These are phyloP conservation scores for Spinellus fusiger DNA, from an alignment of 192 early-diverging fungal genomes.

Conservation along the genomic window DNA sequence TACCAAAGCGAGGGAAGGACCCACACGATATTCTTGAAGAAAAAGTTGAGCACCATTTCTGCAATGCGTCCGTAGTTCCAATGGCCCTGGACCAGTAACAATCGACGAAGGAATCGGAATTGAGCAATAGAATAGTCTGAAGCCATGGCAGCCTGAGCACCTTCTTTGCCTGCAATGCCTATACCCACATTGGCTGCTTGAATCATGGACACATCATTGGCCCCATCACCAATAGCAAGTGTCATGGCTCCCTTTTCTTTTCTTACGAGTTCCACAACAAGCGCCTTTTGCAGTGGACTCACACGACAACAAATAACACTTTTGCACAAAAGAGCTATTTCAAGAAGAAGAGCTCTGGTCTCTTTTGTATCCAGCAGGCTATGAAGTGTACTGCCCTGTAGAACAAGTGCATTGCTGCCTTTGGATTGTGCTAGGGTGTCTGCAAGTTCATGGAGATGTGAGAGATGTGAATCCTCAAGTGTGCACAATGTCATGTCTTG, in stretches of 20 bases:
- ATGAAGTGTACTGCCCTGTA: conserved; percentile 73
- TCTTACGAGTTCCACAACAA: conserved; percentile 86
- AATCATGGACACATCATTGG: conserved; percentile 96
- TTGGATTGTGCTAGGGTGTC: neutral
- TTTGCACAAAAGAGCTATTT: conserved; percentile 67
- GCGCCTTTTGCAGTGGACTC: conserved; percentile 90
- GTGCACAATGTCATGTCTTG: conserved; percentile 68
- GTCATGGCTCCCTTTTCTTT: conserved; percentile 63
- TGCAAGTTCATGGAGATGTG: neutral
- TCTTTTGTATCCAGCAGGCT: conserved; percentile 45
- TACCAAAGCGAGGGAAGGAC: conserved; percentile 90
- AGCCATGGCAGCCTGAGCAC: conserved; percentile 89
- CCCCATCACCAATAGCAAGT: conserved; percentile 70
- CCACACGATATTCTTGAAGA: conserved; percentile 96
- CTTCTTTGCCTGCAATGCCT: conserved; percentile 75
- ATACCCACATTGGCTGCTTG: conserved; percentile 89
- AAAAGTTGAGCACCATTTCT: conserved; percentile 89
- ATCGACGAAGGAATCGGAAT: conserved; percentile 81
- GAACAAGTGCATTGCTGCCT: conserved; percentile 62
- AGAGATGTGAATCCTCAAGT: conserved; percentile 10
- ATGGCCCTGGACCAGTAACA: conserved; percentile 89
- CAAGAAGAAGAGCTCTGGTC: conserved; percentile 54
- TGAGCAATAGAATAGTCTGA: conserved; percentile 90
- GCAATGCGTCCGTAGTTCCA: conserved; percentile 88
- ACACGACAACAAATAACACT: conserved; percentile 94